Conservation (phyloP, 345 rosid species). For the Schrenkiella parvula region DNA sequence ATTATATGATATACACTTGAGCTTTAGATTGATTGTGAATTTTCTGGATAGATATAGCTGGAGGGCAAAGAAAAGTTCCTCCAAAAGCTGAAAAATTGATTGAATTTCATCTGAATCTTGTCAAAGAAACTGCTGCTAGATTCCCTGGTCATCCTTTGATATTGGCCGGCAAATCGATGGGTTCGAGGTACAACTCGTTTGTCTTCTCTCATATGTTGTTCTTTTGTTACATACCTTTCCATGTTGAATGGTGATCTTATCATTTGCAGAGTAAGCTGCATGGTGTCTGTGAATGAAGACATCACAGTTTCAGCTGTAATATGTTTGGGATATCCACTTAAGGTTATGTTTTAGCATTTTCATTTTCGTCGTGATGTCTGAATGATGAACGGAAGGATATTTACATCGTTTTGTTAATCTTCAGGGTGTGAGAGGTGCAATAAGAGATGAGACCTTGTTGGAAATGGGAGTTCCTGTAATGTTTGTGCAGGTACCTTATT, state of each 20-base stretch:
- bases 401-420: background rate
- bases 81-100: conserved; percentile 85
- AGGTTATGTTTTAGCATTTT: conserved; percentile 38
- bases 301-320: conserved; percentile 52
- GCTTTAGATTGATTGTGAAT: background rate
- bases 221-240: too few species aligned
- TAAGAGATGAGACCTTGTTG: conserved; percentile 62
- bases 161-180: conserved; percentile 95
- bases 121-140: conserved; percentile 43
- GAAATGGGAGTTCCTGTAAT: conserved; percentile 62
- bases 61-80: conserved; percentile 54
- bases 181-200: conserved; percentile 48
- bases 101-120: conserved; percentile 60
- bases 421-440: conserved; percentile 60
- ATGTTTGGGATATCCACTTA: conserved; percentile 89
- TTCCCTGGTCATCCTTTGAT: conserved; percentile 72
- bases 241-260: background rate
- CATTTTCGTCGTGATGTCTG: background rate
- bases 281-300: conserved; percentile 60
- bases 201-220: background rate
- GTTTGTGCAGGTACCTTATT: conserved; percentile 67
- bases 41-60: conserved; percentile 49
- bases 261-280: conserved; percentile 66
- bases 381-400: background rate
- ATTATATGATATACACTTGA: background rate